Evolutionary conservation across 2,329 filamentous ascomycete species (phyloP).

Genomic region (Nemania diffusa): DNA sequence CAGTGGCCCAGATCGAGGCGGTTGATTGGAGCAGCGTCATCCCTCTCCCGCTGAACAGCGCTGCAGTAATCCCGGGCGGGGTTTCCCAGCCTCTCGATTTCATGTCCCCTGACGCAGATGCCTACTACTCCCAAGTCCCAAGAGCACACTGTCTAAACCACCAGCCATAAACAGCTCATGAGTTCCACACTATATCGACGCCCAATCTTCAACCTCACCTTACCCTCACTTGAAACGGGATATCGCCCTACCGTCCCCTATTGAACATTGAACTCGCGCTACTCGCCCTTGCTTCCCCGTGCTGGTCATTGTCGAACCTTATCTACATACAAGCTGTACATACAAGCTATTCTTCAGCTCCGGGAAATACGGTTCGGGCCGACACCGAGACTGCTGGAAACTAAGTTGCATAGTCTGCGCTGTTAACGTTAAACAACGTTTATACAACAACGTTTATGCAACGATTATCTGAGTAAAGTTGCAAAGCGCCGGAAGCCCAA

Average conservation of each 20-base stretch:
- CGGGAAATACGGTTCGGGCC: constrained; percentile 8
- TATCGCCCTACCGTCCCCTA: constrained; percentile 10
- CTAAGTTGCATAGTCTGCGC: constrained; percentile 15
- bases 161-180: constrained; percentile 19
- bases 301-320: constrained; percentile 7
- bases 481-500: constrained; percentile 23
- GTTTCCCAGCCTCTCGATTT: constrained; percentile 49
- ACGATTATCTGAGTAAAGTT: constrained; percentile 8
- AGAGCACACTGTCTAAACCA: neutral
- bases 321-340: too few species aligned
- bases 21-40: constrained; percentile 35
- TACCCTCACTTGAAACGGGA: constrained; percentile 29
- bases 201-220: constrained; percentile 35
- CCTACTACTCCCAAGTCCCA: neutral
- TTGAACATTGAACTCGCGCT: constrained; percentile 10
- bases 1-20: constrained; percentile 32
- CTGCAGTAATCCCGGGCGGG: constrained; percentile 31
- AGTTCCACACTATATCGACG: constrained; percentile 25
- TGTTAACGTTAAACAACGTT: too few species aligned
- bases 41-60: constrained; percentile 30
- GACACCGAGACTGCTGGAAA: constrained; percentile 8
- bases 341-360: neutral
- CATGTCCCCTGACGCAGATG: constrained; percentile 8
- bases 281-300: neutral
- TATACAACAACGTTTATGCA: too few species aligned